Base-by-base conservation (phyloP, 2,329 filamentous ascomycete species). In the Cercospora berteroae region DNA sequence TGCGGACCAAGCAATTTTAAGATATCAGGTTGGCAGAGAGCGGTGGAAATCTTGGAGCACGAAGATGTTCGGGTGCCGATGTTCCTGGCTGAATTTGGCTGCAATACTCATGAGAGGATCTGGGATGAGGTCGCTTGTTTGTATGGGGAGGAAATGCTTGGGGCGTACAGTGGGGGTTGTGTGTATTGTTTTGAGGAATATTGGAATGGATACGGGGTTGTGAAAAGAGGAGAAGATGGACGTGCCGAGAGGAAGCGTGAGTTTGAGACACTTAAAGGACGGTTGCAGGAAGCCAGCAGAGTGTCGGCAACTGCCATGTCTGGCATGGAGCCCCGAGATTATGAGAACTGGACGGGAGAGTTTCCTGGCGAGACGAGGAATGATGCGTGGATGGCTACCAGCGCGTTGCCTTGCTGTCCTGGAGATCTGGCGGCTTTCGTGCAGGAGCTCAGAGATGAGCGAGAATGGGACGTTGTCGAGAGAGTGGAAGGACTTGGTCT, bases 101-200 rank as follows among this genome's bases (percentile, higher is more conserved):
- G 60, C 25, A 64, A 68, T 50, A 44, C 64, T 13, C 55, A 63
- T 10, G 16, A 57, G 18, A 66, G 72, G 33, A 27, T 27, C 1
- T 71, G 71, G 68, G 64, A 69, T 16, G 72, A 74, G 60, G 67
- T 74, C 5, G 29, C 50, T 3, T 73, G 70, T 64, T 42, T 74
- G 44, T 72, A 70, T 23, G 70, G 70, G 23, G 57, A 64, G 2
- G 68, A 74, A 9, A 73, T 74, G 70, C 71, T 72, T 1, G 67
- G 68, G 1, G 60, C 66, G 52, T 67, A 68, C 12, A 73, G 69
- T 65, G 72, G 72, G 10, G 72, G 72, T 3, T 73, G 71, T 42
- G 42, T 68, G 20, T 69, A 72, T 25, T 70, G 64, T 4, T 73
- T 60, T 42, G 56, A 69, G 9, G 70, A 72, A 18, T 42, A 60